phyloP scores from a whole-genome alignment of 768 basidiomycete genomes.

The Kwoniella shandongensis region DNA sequence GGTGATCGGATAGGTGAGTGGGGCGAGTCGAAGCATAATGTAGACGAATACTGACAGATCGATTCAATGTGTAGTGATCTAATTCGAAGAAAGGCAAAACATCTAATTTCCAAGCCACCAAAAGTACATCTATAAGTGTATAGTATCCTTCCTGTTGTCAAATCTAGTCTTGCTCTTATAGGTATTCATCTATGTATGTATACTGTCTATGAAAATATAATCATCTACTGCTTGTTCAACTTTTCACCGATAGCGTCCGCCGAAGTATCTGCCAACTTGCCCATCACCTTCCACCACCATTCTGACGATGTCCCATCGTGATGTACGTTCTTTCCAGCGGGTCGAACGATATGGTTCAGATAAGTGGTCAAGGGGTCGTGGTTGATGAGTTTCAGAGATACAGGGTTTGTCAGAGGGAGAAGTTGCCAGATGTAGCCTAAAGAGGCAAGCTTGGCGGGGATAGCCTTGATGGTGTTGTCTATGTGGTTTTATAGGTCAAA shows the following conservation, averaged over 20 bases:
- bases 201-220: too few relatives aligned
- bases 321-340: too few relatives aligned
- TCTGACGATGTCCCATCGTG: constrained; percentile 12
- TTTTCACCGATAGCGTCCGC: constrained; percentile 12
- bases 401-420: constrained; percentile 3
- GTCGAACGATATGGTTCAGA: not conserved
- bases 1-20: constrained; percentile 78
- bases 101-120: too few relatives aligned
- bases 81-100: too few relatives aligned
- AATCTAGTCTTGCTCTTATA: too few relatives aligned
- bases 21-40: not conserved
- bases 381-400: constrained; percentile 4
- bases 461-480: not conserved
- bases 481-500: too few relatives aligned
- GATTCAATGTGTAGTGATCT: too few relatives aligned
- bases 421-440: constrained; percentile 15
- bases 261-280: constrained; percentile 12
- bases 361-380: constrained; percentile 5
- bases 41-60: too few relatives aligned
- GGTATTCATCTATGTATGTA: too few relatives aligned
- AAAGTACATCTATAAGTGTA: too few relatives aligned
- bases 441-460: constrained; percentile 6
- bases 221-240: too few relatives aligned
- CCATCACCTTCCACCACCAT: constrained; percentile 23
- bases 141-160: too few relatives aligned